Percentiles rank a stretch among this genome's conserved stretches.
Conservation (phyloP, 2,329 filamentous ascomycete genomes). For the Xylaria sp. region DNA sequence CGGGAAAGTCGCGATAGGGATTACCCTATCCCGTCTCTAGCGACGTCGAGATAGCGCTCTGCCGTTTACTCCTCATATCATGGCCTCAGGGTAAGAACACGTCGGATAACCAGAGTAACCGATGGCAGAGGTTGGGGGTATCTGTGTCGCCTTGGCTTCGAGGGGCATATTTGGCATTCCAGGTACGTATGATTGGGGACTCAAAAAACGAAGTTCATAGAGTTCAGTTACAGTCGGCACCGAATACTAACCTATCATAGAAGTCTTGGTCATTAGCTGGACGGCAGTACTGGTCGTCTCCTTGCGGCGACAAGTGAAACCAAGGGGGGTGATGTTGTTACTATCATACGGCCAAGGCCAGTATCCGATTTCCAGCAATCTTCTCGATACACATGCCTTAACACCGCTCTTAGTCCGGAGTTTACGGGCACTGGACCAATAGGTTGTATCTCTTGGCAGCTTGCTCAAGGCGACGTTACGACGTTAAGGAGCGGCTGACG, state of each 20-base stretch:
- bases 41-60: background rate
- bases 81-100: background rate
- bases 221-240: background rate
- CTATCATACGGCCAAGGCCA: background rate
- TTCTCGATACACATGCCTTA: slow-evolving; percentile 5
- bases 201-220: background rate
- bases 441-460: slow-evolving; percentile 24
- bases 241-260: background rate
- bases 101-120: background rate
- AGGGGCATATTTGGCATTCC: background rate
- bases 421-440: slow-evolving; percentile 1
- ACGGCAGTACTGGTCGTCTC: background rate
- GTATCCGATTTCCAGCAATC: background rate
- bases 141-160: background rate
- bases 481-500: slow-evolving; percentile 17
- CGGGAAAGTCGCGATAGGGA: background rate
- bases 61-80: background rate
- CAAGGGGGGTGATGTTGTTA: background rate
- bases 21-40: background rate
- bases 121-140: background rate
- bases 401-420: background rate
- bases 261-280: background rate
- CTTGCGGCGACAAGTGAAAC: background rate
- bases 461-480: background rate
- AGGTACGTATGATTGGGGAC: background rate